Evolutionary conservation across 306 rosid species (phyloP).

Genomic region (Lagenaria siceraria): DNA sequence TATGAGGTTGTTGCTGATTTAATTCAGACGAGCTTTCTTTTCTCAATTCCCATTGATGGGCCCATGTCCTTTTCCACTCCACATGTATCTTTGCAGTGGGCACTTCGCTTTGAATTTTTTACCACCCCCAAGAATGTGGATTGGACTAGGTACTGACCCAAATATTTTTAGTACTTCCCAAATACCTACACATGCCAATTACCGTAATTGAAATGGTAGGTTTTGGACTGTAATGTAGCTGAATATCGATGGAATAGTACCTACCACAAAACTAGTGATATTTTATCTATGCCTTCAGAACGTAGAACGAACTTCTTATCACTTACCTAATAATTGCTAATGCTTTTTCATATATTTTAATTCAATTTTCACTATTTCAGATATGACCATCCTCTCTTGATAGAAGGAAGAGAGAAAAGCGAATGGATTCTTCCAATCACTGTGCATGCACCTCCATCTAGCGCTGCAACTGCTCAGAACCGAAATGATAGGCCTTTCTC

Average conservation of each 20-base stretch:
- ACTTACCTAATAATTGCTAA: neutral
- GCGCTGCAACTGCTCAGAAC: slow-evolving; percentile 32
- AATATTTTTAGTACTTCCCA: neutral
- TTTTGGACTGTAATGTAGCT: neutral
- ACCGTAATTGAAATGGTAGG: neutral
- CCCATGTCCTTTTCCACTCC: slow-evolving; percentile 98
- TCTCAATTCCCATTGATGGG: slow-evolving; percentile 94
- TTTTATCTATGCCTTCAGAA: neutral
- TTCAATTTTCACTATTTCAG: slow-evolving; percentile 22
- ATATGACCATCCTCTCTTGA: slow-evolving; percentile 87
- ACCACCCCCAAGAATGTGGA: slow-evolving; percentile 81
- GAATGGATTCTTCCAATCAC: slow-evolving; percentile 97
- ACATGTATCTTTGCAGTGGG: slow-evolving; percentile 86
- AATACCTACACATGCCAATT: neutral
- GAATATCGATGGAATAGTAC: neutral
- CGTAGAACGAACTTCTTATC: neutral
- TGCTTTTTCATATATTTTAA: neutral
- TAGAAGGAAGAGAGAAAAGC: slow-evolving; percentile 76
- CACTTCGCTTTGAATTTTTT: slow-evolving; percentile 88
- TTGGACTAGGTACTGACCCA: slow-evolving; percentile 54
- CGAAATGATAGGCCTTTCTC: slow-evolving; percentile 60
- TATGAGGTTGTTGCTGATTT: slow-evolving; percentile 92
- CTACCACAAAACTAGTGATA: neutral
- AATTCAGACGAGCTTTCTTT: slow-evolving; percentile 92
- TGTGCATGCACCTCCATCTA: slow-evolving; percentile 75